phyloP scores from a whole-genome alignment of 495 filamentous ascomycete species.

The Aspergillus incahuasiensis region DNA sequence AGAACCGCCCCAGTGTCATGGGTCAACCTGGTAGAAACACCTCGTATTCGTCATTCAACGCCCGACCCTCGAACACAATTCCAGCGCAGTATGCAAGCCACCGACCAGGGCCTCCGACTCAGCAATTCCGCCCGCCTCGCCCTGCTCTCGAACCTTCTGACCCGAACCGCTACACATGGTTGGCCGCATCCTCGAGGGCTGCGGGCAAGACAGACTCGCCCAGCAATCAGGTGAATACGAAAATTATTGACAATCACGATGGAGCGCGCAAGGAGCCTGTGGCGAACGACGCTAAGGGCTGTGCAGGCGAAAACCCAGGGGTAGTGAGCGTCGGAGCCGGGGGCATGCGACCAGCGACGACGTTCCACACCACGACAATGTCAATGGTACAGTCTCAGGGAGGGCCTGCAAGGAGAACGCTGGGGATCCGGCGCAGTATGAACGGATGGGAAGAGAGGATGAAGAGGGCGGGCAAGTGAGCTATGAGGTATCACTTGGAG shows the following conservation, averaged over 20 bases:
- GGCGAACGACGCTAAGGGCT: conserved; percentile 25
- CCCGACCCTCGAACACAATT: conserved; percentile 10
- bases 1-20: not conserved
- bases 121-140: conserved; percentile 32
- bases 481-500: not conserved
- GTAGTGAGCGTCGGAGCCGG: not conserved
- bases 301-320: conserved; percentile 10
- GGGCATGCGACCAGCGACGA: conserved; percentile 34
- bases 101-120: conserved; percentile 31
- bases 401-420: conserved; percentile 39
- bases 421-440: conserved; percentile 56
- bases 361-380: conserved; percentile 52
- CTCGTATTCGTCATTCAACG: conserved; percentile 7
- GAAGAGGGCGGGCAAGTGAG: conserved; percentile 28
- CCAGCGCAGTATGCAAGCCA: conserved; percentile 28
- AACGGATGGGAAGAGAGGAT: conserved; percentile 51
- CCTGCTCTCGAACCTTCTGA: conserved; percentile 35
- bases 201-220: conserved; percentile 21
- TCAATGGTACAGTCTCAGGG: conserved; percentile 31
- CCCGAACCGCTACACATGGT: conserved; percentile 40
- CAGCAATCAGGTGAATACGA: conserved; percentile 1
- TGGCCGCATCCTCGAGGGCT: conserved; percentile 27
- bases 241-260: conserved; percentile 5
- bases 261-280: conserved; percentile 6
- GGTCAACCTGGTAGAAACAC: not conserved